Conservation (phyloP, 306 rosid species). For the Bauhinia variegata region DNA sequence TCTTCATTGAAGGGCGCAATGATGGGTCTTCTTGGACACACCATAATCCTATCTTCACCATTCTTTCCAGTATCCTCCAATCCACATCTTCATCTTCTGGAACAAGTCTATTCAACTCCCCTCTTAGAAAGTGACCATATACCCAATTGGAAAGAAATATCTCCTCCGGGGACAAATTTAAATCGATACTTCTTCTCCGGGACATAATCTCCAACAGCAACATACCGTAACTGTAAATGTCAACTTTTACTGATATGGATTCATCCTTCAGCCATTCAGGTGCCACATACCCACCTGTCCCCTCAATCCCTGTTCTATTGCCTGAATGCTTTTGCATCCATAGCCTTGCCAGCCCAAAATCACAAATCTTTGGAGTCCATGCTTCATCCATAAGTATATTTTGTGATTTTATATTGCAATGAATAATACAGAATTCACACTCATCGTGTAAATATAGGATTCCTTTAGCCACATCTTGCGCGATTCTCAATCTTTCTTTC, state of each 20-base stretch:
- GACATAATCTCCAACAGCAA: conserved; percentile 42
- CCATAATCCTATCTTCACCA: too few relatives aligned
- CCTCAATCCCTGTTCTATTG: background rate
- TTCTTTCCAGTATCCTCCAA: conserved; percentile 42
- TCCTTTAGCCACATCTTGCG: too few relatives aligned
- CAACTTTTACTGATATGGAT: conserved; percentile 32
- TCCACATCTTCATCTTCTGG: conserved; percentile 29
- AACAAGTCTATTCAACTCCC: conserved; percentile 30
- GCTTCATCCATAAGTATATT: too few relatives aligned
- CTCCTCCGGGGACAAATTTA: conserved; percentile 25
- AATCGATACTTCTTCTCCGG: conserved; percentile 32
- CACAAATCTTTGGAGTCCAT: too few relatives aligned
- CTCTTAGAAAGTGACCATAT: conserved; percentile 38
- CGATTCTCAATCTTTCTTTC: too few relatives aligned
- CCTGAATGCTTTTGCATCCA: background rate
- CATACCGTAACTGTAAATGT: conserved; percentile 41
- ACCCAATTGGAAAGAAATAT: conserved; percentile 40
- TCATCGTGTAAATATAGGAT: too few relatives aligned
- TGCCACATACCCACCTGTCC: conserved; percentile 34
- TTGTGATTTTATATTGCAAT: too few relatives aligned
- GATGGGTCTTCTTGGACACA: too few relatives aligned
- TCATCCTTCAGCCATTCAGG: conserved; percentile 45
- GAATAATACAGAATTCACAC: too few relatives aligned
- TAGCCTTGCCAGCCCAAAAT: too few relatives aligned
- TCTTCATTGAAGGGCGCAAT: too few relatives aligned